A percentile compares a stretch with the other conserved stretches of the same genome.
Conservation (phyloP, 768 basidiomycete species). For the Kockovaella imperatae region DNA sequence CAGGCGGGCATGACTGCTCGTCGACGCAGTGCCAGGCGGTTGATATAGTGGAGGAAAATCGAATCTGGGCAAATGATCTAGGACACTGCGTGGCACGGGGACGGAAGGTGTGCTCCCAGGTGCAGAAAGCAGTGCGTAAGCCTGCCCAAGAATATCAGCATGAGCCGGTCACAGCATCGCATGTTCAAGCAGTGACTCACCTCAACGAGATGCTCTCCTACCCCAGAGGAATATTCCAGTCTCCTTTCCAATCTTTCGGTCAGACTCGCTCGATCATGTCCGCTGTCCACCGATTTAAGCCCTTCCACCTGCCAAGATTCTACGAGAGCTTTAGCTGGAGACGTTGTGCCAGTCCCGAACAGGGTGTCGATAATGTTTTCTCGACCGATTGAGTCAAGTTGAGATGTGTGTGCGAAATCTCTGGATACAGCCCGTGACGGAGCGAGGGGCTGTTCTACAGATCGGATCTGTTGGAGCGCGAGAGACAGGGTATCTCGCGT, state of each 20-base stretch:
- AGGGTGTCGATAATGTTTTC: slow-evolving; percentile 24
- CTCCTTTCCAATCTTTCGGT: slow-evolving; percentile 10
- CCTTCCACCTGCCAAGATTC: slow-evolving; percentile 27
- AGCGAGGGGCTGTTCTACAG: no score
- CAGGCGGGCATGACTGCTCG: no score
- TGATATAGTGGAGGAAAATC: slow-evolving; percentile 4
- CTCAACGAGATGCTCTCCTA: slow-evolving; percentile 34
- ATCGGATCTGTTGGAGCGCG: no score
- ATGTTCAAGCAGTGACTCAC: slow-evolving; percentile 9
- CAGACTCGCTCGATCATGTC: slow-evolving; percentile 7
- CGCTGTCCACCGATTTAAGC: slow-evolving; percentile 6
- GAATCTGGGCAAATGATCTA: slow-evolving; percentile 3
- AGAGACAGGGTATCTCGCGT: slow-evolving; percentile 23
- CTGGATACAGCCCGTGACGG: no score
- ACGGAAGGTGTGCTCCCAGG: slow-evolving; percentile 19
- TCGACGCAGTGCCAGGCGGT: no score
- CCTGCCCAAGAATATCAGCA: slow-evolving; percentile 9
- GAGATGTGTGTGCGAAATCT: slow-evolving; percentile 6
- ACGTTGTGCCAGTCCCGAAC: slow-evolving; percentile 18
- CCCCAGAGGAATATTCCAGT: slow-evolving; percentile 17
- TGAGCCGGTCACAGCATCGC: not conserved
- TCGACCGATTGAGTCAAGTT: slow-evolving; percentile 15
- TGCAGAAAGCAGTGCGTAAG: slow-evolving; percentile 24
- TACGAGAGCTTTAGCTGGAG: slow-evolving; percentile 17
- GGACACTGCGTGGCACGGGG: slow-evolving; percentile 14